Evolutionary conservation across 768 basidiomycete species (phyloP).

Genomic region (Dacryopinax spathularia): DNA sequence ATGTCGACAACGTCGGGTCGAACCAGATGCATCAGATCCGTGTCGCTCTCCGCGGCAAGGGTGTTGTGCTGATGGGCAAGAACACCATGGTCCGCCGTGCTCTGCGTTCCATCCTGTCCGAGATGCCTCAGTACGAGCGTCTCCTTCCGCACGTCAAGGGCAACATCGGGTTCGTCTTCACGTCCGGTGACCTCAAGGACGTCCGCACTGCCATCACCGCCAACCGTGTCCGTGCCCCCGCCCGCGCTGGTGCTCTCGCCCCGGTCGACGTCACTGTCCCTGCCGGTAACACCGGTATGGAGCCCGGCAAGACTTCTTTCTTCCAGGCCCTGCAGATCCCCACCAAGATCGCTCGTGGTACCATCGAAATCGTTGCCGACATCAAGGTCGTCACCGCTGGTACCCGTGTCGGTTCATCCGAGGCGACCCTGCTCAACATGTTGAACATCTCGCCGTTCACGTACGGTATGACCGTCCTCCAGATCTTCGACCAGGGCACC

Average conservation of each 20-base stretch:
- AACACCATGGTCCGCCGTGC: constrained; percentile 99
- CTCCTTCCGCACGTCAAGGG: constrained; percentile 92
- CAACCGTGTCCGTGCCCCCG: constrained; percentile 97
- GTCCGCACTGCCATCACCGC: constrained; percentile 81
- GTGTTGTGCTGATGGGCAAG: constrained; percentile 97
- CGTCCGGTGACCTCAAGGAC: constrained; percentile 80
- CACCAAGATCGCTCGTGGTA: constrained; percentile 99
- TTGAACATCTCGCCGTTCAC: constrained; percentile 99
- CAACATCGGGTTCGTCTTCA: constrained; percentile 99
- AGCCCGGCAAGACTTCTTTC: constrained; percentile 99
- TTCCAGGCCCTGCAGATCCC: constrained; percentile 99
- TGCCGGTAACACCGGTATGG: constrained; percentile 98
- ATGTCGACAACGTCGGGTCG: constrained; percentile 99
- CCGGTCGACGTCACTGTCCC: constrained; percentile 86
- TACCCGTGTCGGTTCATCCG: constrained; percentile 88
- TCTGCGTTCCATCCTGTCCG: constrained; percentile 75
- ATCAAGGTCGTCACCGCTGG: constrained; percentile 89
- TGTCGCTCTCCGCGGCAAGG: constrained; percentile 88
- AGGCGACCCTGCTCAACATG: constrained; percentile 98
- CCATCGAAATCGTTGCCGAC: constrained; percentile 97
- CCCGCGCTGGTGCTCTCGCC: constrained; percentile 93
- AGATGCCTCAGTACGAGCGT: constrained; percentile 87
- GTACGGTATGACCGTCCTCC: constrained; percentile 96
- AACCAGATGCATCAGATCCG: constrained; percentile 99
- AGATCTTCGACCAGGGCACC: constrained; percentile 92